phyloP scores from a whole-genome alignment of 1,284 basidiomycete species.

The Moesziomyces parantarcticus region DNA sequence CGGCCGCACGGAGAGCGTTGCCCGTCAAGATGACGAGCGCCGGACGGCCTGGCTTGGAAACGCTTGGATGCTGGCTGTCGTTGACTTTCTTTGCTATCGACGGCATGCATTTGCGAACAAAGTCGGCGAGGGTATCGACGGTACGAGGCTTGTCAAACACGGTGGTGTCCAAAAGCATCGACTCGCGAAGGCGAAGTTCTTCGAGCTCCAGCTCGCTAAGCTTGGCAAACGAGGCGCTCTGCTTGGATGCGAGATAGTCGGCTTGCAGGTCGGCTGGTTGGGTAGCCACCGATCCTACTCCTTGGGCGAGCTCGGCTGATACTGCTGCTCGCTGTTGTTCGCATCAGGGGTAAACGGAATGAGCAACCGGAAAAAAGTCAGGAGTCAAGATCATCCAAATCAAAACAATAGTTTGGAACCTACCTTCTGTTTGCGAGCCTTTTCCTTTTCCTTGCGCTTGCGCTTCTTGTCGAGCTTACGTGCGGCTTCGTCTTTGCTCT shows the following conservation, averaged over 20 bases:
- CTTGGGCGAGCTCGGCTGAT: slow-evolving; percentile 36
- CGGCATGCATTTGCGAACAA: slow-evolving; percentile 47
- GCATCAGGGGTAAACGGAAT: not conserved
- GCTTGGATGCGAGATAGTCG: slow-evolving; percentile 55
- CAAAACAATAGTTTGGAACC: not conserved
- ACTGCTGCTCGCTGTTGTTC: slow-evolving; percentile 44
- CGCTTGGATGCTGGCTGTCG: slow-evolving; percentile 17
- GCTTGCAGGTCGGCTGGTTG: slow-evolving; percentile 58
- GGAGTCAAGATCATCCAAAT: slow-evolving; percentile 1
- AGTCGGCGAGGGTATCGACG: slow-evolving; percentile 31
- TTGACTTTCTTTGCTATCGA: slow-evolving; percentile 18
- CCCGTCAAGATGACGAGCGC: slow-evolving; percentile 55
- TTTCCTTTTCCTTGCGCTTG: slow-evolving; percentile 56
- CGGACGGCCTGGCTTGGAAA: slow-evolving; percentile 38
- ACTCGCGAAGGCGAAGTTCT: slow-evolving; percentile 46
- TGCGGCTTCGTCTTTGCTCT: slow-evolving; percentile 39
- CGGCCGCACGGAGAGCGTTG: slow-evolving; percentile 62
- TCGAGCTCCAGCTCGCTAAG: slow-evolving; percentile 60
- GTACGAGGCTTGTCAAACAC: slow-evolving; percentile 28
- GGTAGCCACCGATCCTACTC: slow-evolving; percentile 41
- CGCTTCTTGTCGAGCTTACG: slow-evolving; percentile 53
- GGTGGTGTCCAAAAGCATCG: slow-evolving; percentile 49
- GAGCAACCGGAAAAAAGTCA: not conserved
- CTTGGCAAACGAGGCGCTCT: slow-evolving; percentile 50
- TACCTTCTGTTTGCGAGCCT: slow-evolving; percentile 55